Conservation (phyloP, 129 eudicot species). For the carrot (Daucus carota) region DNA sequence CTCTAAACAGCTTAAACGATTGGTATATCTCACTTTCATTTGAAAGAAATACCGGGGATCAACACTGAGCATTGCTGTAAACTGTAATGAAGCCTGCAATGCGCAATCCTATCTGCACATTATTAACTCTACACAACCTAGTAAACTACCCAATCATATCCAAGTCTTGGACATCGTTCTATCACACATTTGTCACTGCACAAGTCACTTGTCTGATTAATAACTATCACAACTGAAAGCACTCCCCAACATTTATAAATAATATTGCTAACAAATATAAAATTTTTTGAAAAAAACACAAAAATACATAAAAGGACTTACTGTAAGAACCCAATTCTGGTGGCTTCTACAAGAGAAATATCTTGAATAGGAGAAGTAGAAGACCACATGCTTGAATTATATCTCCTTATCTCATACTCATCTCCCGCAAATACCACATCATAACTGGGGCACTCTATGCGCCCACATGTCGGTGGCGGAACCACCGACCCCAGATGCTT, state of each 20-base stretch:
- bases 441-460: conserved; percentile 86
- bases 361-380: conserved; percentile 72
- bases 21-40: not conserved
- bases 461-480: conserved; percentile 60
- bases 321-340: conserved; percentile 61
- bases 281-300: not conserved
- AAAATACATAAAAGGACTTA: conserved; percentile 10
- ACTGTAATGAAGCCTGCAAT: not conserved
- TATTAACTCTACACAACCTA: not conserved
- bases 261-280: not conserved
- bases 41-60: not conserved
- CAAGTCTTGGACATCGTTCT: not conserved
- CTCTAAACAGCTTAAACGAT: not conserved
- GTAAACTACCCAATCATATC: not conserved
- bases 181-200: no score
- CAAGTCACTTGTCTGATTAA: no score
- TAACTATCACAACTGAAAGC: no score
- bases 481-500: conserved; percentile 12
- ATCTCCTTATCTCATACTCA: conserved; percentile 71
- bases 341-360: conserved; percentile 60
- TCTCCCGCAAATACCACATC: conserved; percentile 52
- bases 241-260: no score
- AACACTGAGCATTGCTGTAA: no score
- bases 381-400: conserved; percentile 71
- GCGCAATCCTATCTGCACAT: not conserved